Evolutionary conservation across 768 basidiomycete species (phyloP).

Genomic region (Coprinopsis strossmayeri): DNA sequence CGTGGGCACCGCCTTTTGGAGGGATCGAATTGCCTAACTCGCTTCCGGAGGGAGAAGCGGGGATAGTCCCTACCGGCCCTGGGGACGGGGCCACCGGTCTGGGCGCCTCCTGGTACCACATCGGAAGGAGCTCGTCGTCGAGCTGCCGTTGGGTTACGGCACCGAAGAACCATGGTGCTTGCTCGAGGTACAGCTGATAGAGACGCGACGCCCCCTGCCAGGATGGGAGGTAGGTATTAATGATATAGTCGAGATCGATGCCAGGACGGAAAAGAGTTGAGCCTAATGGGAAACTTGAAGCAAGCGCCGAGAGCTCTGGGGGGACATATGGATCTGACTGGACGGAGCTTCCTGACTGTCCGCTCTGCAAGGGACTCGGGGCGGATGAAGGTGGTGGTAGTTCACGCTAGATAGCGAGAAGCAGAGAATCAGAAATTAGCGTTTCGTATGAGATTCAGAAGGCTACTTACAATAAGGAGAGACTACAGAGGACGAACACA

Average conservation of each 20-base stretch:
- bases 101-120: constrained; percentile 54
- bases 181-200: constrained; percentile 65
- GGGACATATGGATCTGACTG: constrained; percentile 2
- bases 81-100: constrained; percentile 15
- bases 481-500: constrained; percentile 35
- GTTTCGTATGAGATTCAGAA: constrained; percentile 12
- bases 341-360: not conserved
- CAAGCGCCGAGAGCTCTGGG: constrained; percentile 8
- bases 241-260: constrained; percentile 38
- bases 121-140: constrained; percentile 56
- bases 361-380: not conserved
- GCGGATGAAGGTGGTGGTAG: constrained; percentile 1
- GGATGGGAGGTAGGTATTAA: constrained; percentile 47
- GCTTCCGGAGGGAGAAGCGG: not conserved
- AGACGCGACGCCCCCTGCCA: constrained; percentile 54
- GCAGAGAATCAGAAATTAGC: not conserved
- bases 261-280: constrained; percentile 11
- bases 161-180: constrained; percentile 77
- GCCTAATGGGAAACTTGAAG: constrained; percentile 3
- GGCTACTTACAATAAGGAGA: constrained; percentile 44
- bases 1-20: constrained; percentile 34
- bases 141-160: constrained; percentile 59
- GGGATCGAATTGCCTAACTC: not conserved
- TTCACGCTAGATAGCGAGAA: constrained; percentile 9
- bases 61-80: not conserved